Percentiles rank a stretch among this genome's conserved stretches.
phyloP scores from a whole-genome alignment of 768 basidiomycete species.

The Boletus tylopilopsis region DNA sequence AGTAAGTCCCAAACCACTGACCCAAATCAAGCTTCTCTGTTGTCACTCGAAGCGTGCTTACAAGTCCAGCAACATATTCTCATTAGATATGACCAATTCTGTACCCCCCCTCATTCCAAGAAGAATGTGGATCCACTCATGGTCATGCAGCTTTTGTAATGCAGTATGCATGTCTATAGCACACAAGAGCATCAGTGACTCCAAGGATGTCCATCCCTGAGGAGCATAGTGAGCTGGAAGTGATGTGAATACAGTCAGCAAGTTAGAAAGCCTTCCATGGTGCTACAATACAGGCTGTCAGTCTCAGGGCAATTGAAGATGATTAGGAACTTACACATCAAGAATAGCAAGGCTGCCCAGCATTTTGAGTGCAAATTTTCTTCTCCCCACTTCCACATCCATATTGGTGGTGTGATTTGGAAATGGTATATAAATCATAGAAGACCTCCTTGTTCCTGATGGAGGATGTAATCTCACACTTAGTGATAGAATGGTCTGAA shows the following conservation, averaged over 20 bases:
- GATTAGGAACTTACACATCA: slow-evolving; percentile 64
- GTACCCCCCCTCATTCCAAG: slow-evolving; percentile 52
- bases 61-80: slow-evolving; percentile 51
- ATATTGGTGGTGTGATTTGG: slow-evolving; percentile 83
- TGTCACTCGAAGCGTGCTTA: slow-evolving; percentile 45
- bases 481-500: slow-evolving; percentile 44
- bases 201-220: slow-evolving; percentile 75
- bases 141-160: slow-evolving; percentile 56
- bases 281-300: slow-evolving; percentile 43
- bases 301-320: background rate
- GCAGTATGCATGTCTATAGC: slow-evolving; percentile 65
- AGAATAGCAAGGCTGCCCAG: slow-evolving; percentile 86
- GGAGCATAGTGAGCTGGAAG: slow-evolving; percentile 86
- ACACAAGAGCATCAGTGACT: slow-evolving; percentile 72
- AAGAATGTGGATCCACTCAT: slow-evolving; percentile 78
- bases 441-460: slow-evolving; percentile 57
- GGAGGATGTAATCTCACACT: slow-evolving; percentile 56
- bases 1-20: slow-evolving; percentile 26
- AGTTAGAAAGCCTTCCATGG: slow-evolving; percentile 58
- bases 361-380: slow-evolving; percentile 81
- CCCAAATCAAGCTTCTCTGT: slow-evolving; percentile 52
- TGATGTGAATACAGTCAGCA: slow-evolving; percentile 68
- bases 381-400: slow-evolving; percentile 78
- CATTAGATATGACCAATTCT: slow-evolving; percentile 52
- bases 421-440: slow-evolving; percentile 71